These are phyloP conservation scores for Sutorius australiensis DNA, from an alignment of 768 basidiomycete genomes.

Conservation along the genomic window DNA sequence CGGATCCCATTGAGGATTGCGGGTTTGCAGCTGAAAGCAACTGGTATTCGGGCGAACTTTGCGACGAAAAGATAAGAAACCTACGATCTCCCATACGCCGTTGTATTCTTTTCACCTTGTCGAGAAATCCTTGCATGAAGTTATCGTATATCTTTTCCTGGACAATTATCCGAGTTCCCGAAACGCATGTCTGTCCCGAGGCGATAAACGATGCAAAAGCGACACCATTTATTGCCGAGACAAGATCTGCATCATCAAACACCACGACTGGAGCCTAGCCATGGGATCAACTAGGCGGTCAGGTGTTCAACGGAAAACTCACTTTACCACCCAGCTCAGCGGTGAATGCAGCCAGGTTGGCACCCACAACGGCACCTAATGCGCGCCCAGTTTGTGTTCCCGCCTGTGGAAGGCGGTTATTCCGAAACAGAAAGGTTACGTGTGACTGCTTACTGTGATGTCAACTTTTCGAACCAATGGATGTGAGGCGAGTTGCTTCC, in stretches of 20 bases:
- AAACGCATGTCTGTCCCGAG: slow-evolving; percentile 89
- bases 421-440: not conserved
- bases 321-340: slow-evolving; percentile 89
- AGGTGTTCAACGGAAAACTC: not conserved
- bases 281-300: not conserved
- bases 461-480: slow-evolving; percentile 76
- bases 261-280: slow-evolving; percentile 72
- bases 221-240: slow-evolving; percentile 74
- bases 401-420: slow-evolving; percentile 42
- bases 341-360: slow-evolving; percentile 70
- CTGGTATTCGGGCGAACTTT: not conserved
- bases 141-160: slow-evolving; percentile 65
- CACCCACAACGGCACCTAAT: slow-evolving; percentile 68
- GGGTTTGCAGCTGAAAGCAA: slow-evolving; percentile 57
- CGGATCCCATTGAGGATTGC: slow-evolving; percentile 71
- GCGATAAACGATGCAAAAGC: slow-evolving; percentile 84
- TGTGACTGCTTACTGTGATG: slow-evolving; percentile 55
- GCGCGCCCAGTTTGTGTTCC: slow-evolving; percentile 75
- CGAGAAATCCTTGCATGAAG: slow-evolving; percentile 60
- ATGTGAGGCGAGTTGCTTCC: slow-evolving; percentile 61
- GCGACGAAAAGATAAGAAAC: slow-evolving; percentile 22
- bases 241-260: slow-evolving; percentile 73
- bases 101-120: slow-evolving; percentile 60
- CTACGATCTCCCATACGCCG: slow-evolving; percentile 75
- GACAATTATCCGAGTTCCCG: slow-evolving; percentile 78